Conservation (phyloP, 257 asterid genomes). For the Agastache rugosa region DNA sequence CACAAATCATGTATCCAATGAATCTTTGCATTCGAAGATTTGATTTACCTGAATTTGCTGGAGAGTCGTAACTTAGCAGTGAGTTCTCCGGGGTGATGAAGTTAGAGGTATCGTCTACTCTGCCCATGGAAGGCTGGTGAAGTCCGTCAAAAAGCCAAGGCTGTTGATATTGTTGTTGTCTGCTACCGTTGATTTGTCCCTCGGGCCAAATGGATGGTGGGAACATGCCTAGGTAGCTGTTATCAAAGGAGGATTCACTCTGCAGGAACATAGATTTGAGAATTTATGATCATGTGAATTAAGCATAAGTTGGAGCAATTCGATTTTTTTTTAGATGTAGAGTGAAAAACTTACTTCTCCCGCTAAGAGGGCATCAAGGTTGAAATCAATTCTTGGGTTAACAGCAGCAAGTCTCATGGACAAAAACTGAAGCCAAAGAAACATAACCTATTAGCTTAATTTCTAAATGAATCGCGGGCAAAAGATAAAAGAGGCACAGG, state of each 20-base stretch:
- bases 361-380: constrained; percentile 66
- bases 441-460: constrained; percentile 29
- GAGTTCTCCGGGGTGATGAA: constrained; percentile 67
- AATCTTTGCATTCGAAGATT: neutral
- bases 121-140: constrained; percentile 61
- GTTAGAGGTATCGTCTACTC: constrained; percentile 60
- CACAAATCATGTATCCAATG: neutral
- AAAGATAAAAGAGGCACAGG: constrained; percentile 14
- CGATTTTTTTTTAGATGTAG: constrained; percentile 7
- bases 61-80: constrained; percentile 64
- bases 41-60: constrained; percentile 72
- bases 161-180: constrained; percentile 69
- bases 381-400: constrained; percentile 75
- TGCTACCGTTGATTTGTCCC: constrained; percentile 58
- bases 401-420: constrained; percentile 97
- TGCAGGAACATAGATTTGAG: constrained; percentile 33
- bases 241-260: constrained; percentile 61
- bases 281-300: neutral
- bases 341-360: constrained; percentile 61
- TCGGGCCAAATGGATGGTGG: constrained; percentile 67
- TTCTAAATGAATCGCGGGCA: constrained; percentile 6
- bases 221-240: constrained; percentile 55
- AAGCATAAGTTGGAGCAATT: neutral
- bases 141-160: constrained; percentile 64
- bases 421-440: constrained; percentile 59